Evolutionary conservation across 768 basidiomycete genomes (phyloP), one percentile per base, ranked within the genome.

Genomic region (Podaxis sp.): DNA sequence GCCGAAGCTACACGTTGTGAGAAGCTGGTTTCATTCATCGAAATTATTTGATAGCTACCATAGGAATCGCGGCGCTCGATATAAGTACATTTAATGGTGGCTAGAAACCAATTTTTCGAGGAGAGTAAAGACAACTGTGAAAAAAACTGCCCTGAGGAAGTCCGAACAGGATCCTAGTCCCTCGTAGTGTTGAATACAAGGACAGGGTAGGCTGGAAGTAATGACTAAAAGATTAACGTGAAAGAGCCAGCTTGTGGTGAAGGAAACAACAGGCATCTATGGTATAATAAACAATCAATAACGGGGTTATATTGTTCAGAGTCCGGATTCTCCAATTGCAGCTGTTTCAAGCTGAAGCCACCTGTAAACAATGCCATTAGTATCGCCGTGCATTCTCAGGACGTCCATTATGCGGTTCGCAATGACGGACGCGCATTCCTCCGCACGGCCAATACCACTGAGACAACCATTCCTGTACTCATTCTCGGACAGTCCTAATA

Each of bases 381-480:
- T 59, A 35, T 69, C 65, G 5, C 70, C 68, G 48, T 70, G 69
- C 23, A 62, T 63, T 21, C 71, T 74, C 37, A 91, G 72, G 23
- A 76, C 74, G 35, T 86, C 79, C 36, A 86, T 72, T 42, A 90
- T 76, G 23, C 80, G 80, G 67, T 80, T 79, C 2, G 81, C 86
- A 51, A 91, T 82, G 4, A 80, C 73, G 21, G 72, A 73, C 47
- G 85, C 84, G 64, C 84, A 89, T 66, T 91, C 88, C 63, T 92
- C 90, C 40, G 90, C 91, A 57, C 89, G 77, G 13, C 87, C 84
- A 69, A 92, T 93, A 21, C 91, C 91, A 44, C 83, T 74, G 38
- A 93, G 73, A 70, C 86, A 91, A 38, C 81, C 82, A 64, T 77
- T 81, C 59, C 90, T 79, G 66, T 92, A 93, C 63, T 82, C 82